A percentile compares a stretch with the other conserved stretches of the same genome.
Evolutionary conservation across 139 green algal genomes (phyloP).

Genomic region (Pseudopediastrum boryanum): DNA sequence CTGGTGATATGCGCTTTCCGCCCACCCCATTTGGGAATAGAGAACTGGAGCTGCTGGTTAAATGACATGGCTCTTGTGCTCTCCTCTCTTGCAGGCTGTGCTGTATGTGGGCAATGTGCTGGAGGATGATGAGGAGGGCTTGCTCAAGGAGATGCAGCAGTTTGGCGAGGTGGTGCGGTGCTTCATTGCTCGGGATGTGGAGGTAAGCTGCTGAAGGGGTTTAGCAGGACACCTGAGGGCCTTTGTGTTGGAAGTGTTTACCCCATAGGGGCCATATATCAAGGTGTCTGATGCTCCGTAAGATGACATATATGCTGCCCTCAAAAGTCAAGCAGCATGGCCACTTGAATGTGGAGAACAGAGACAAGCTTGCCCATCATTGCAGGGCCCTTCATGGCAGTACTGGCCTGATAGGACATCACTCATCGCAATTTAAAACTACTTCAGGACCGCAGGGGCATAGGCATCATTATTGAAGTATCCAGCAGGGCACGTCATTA

Average conservation of each 20-base stretch:
- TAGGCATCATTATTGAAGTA: too few relatives aligned
- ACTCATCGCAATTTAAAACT: too few relatives aligned
- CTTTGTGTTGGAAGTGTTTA: background rate
- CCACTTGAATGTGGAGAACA: too few relatives aligned
- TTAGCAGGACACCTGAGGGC: background rate
- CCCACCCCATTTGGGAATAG: too few relatives aligned
- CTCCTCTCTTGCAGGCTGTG: slow-evolving; percentile 17
- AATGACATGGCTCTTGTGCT: too few relatives aligned
- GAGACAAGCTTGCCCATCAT: too few relatives aligned
- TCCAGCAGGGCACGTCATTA: too few relatives aligned
- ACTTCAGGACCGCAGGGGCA: too few relatives aligned
- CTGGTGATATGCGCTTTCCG: too few relatives aligned
- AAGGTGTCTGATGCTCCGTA: background rate
- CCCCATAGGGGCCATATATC: background rate
- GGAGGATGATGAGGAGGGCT: background rate
- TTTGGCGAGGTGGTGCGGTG: slow-evolving; percentile 26
- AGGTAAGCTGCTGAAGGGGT: background rate
- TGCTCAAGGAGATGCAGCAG: background rate
- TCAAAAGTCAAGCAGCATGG: background rate
- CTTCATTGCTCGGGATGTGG: background rate
- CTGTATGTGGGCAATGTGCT: slow-evolving; percentile 28
- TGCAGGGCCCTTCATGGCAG: too few relatives aligned
- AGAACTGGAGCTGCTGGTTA: too few relatives aligned
- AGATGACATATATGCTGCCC: background rate
- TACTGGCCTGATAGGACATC: too few relatives aligned